These are phyloP conservation scores for Litchi chinensis DNA, from an alignment of 345 rosid genomes.

Conservation along the genomic window DNA sequence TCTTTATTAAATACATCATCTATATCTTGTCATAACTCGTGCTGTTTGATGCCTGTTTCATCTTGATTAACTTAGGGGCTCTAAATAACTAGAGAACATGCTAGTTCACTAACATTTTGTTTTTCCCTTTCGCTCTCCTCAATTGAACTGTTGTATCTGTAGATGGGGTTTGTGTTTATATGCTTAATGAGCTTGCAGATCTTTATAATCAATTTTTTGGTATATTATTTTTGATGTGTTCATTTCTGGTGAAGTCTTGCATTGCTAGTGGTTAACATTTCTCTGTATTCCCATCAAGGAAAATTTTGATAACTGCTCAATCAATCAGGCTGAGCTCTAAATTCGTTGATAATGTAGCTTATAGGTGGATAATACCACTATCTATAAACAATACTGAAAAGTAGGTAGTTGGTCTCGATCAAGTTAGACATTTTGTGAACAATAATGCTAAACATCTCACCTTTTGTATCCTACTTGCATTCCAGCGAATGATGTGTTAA, in stretches of 20 bases:
- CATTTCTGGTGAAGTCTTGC: neutral
- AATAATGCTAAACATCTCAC: no score
- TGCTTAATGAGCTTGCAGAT: conserved; percentile 4
- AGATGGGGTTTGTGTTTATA: neutral
- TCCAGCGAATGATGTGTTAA: no score
- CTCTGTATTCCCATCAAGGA: neutral
- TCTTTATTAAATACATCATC: neutral
- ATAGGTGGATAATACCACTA: neutral
- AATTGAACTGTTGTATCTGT: neutral
- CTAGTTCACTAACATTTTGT: neutral
- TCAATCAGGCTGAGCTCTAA: neutral
- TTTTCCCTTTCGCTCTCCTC: neutral
- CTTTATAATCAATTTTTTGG: neutral
- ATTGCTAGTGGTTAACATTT: neutral
- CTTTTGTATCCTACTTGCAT: no score
- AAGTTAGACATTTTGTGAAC: neutral
- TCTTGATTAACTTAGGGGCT: neutral
- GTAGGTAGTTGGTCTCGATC: neutral
- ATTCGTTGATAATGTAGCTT: neutral
- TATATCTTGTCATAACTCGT: neutral
- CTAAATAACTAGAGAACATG: neutral
- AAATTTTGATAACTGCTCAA: neutral
- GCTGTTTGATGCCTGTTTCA: neutral
- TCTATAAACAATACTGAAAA: neutral
- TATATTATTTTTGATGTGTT: neutral